Evolutionary conservation across 1,139 yeast species (phyloP), one percentile per base, ranked within the genome.

Genomic region (Saccharomyces uvarum): DNA sequence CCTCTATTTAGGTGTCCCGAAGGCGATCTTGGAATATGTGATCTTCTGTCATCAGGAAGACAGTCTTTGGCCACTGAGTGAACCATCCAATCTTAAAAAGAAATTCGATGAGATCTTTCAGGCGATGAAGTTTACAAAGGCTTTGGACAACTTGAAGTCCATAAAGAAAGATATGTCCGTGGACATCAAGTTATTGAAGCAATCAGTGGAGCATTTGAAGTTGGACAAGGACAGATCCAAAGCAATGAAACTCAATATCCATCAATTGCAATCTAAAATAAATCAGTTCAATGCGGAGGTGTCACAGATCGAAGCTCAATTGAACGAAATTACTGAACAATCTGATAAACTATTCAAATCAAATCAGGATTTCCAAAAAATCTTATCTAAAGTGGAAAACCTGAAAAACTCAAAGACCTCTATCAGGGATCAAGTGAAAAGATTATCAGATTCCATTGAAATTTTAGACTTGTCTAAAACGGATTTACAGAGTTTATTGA

Each of bases 41-140:
- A 85, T 93, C 2, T 95, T 95, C 70, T 93, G 99, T 66, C 99
- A 95, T 67, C 99, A 95, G 70, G 99, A 95, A 66, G 99, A 95
- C 57, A 86, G 95, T 65, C 73, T 89, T 46, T 95, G 99, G 99
- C 99, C 99, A 1, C 75, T 95, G 55, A 83, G 93, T 61, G 99
- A 95, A 70, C 96, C 99, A 0, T 78, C 96, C 6, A 80, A 80
- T 13, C 77, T 95, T 66, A 95, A 95, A 72, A 91, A 91, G 71
- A 79, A 93, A 57, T 95, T 95, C 65, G 99, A 95, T 70, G 99
- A 93, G 68, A 93, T 95, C 5, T 95, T 95, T 63, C 98, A 95
- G 69, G 97, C 98, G 0, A 81, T 90, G 61, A 90, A 89, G 69
- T 95, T 87, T 64, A 90, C 97, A 1, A 91, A 88, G 67, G 97